These are phyloP conservation scores for Juncus inflexus DNA, from an alignment of 176 grass and related monocot species.

Conservation along the genomic window DNA sequence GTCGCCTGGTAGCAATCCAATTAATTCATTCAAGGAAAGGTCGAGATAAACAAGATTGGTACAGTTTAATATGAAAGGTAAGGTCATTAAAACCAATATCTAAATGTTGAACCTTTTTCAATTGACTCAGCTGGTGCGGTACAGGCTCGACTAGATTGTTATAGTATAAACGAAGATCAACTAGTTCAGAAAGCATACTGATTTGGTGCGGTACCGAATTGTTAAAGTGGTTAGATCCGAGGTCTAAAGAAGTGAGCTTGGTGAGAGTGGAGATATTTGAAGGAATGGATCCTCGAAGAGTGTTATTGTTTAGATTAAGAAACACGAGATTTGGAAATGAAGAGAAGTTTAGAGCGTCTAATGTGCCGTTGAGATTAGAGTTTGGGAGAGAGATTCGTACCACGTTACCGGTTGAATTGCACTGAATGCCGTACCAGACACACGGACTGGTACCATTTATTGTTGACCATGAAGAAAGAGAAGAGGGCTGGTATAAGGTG, in stretches of 20 bases:
- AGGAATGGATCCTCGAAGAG: slow-evolving; percentile 43
- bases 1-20: too few relatives aligned
- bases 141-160: slow-evolving; percentile 27
- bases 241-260: slow-evolving; percentile 30
- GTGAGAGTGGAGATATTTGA: slow-evolving; percentile 28
- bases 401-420: slow-evolving; percentile 36
- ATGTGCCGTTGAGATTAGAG: slow-evolving; percentile 46
- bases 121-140: slow-evolving; percentile 40
- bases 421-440: slow-evolving; percentile 54
- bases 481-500: slow-evolving; percentile 27
- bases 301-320: slow-evolving; percentile 68
- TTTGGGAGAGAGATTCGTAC: slow-evolving; percentile 36
- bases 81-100: slow-evolving; percentile 24
- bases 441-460: slow-evolving; percentile 35
- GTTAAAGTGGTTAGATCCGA: slow-evolving; percentile 20
- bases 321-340: slow-evolving; percentile 31
- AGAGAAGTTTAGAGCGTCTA: slow-evolving; percentile 44
- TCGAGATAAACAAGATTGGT: slow-evolving; percentile 39
- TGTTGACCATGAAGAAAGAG: slow-evolving; percentile 47
- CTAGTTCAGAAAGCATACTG: slow-evolving; percentile 17
- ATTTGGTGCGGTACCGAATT: slow-evolving; percentile 34
- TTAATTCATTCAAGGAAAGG: slow-evolving; percentile 45
- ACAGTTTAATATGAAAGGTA: slow-evolving; percentile 49
- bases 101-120: slow-evolving; percentile 29
- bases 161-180: slow-evolving; percentile 30